Conservation (phyloP, 495 filamentous ascomycete genomes). For the Hypoxylon fragiforme region DNA sequence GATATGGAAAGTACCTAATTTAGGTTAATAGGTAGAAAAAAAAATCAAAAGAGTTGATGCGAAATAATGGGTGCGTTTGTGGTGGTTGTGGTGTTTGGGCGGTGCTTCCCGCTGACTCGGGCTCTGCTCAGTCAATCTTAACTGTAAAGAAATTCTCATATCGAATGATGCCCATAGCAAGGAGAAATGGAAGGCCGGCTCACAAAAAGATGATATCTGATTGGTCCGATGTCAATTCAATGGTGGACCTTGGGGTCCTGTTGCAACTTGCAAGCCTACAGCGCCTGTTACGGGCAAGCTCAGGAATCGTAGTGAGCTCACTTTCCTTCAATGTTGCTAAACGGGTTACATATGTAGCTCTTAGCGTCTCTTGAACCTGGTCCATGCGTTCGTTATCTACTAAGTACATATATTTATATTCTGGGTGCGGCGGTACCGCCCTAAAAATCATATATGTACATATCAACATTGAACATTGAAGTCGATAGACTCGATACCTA, state of each 20-base stretch:
- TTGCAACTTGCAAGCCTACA: too few relatives aligned
- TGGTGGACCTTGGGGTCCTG: slow-evolving; percentile 9
- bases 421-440: too few relatives aligned
- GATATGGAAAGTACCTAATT: too few relatives aligned
- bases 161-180: slow-evolving; percentile 28
- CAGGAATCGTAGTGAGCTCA: slow-evolving; percentile 16
- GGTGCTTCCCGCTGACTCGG: slow-evolving; percentile 6
- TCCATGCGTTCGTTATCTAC: background rate
- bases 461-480: too few relatives aligned
- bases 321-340: slow-evolving; percentile 21
- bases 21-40: too few relatives aligned
- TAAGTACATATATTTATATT: too few relatives aligned
- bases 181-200: slow-evolving; percentile 33
- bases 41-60: background rate
- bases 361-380: background rate
- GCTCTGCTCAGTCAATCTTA: slow-evolving; percentile 7
- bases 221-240: slow-evolving; percentile 10
- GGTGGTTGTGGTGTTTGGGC: slow-evolving; percentile 5
- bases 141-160: slow-evolving; percentile 27
- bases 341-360: slow-evolving; percentile 17
- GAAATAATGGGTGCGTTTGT: background rate
- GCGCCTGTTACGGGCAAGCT: slow-evolving; percentile 16
- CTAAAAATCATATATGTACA: too few relatives aligned
- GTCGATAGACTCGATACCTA: too few relatives aligned
- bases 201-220: slow-evolving; percentile 23